Evolutionary conservation across 2,329 filamentous ascomycete genomes (phyloP).

Genomic region (Monosporascus ibericus): DNA sequence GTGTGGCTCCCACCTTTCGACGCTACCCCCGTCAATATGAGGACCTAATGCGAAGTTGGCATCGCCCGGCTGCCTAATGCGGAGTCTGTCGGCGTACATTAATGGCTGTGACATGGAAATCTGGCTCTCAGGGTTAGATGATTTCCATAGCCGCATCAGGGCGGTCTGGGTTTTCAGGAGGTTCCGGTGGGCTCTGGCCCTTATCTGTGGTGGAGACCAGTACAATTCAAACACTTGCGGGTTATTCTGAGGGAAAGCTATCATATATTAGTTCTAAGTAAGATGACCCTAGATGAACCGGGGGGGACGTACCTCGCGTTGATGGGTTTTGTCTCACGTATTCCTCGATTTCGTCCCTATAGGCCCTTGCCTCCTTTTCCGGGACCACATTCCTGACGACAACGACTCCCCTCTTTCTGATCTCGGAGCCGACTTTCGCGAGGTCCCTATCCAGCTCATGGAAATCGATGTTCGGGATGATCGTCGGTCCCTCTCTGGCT

Average conservation of each 20-base stretch:
- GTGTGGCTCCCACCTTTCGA: conserved; percentile 67
- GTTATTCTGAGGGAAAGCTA: conserved; percentile 59
- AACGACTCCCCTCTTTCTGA: conserved; percentile 55
- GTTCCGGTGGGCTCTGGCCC: conserved; percentile 60
- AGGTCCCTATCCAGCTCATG: conserved; percentile 35
- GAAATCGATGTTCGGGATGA: conserved; percentile 50
- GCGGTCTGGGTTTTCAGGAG: conserved; percentile 55
- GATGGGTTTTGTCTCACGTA: conserved; percentile 60
- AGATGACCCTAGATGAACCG: background rate
- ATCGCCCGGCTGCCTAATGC: conserved; percentile 68
- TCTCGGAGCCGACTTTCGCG: conserved; percentile 35
- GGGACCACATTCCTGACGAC: conserved; percentile 63
- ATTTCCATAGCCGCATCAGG: conserved; percentile 59
- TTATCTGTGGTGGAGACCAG: conserved; percentile 64
- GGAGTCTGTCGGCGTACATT: conserved; percentile 64
- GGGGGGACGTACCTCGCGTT: conserved; percentile 39
- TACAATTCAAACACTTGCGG: conserved; percentile 72
- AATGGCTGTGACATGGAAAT: conserved; percentile 52
- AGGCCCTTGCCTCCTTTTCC: conserved; percentile 54
- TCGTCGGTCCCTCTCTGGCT: conserved; percentile 34
- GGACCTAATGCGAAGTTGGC: conserved; percentile 64
- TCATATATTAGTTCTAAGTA: conserved; percentile 5
- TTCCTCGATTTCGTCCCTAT: conserved; percentile 58
- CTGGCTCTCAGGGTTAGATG: conserved; percentile 38
- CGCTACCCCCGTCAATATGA: conserved; percentile 67